Evolutionary conservation across 129 eudicot genomes (phyloP).

Genomic region (Lactuca sativa): DNA sequence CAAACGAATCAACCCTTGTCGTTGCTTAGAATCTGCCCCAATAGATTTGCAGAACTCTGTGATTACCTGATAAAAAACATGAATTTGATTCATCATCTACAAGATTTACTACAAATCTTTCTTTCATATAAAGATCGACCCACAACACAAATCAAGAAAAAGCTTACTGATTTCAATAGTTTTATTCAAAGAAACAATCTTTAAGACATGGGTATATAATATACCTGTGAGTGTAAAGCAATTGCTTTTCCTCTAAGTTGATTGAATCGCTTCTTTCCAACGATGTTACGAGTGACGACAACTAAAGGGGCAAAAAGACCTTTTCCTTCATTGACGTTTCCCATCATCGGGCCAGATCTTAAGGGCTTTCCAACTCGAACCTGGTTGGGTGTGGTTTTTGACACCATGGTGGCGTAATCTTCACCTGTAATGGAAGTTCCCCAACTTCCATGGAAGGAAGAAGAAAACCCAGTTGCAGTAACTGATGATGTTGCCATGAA

Average conservation of each 20-base stretch:
- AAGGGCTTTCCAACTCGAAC: slow-evolving; percentile 52
- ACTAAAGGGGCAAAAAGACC: slow-evolving; percentile 89
- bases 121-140: neutral
- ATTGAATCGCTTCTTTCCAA: slow-evolving; percentile 91
- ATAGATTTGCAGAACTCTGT: slow-evolving; percentile 95
- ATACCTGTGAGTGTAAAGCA: slow-evolving; percentile 98
- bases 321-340: slow-evolving; percentile 88
- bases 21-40: slow-evolving; percentile 92
- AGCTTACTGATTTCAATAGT: neutral
- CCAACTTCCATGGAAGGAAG: slow-evolving; percentile 74
- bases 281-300: slow-evolving; percentile 58
- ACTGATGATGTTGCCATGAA: slow-evolving; percentile 57
- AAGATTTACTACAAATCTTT: no score
- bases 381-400: slow-evolving; percentile 38
- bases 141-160: neutral
- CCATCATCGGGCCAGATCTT: slow-evolving; percentile 65
- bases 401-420: slow-evolving; percentile 43
- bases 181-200: slow-evolving; percentile 6
- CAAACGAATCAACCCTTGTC: slow-evolving; percentile 92
- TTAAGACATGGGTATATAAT: slow-evolving; percentile 16
- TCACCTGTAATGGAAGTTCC: slow-evolving; percentile 62
- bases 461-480: slow-evolving; percentile 49
- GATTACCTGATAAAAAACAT: slow-evolving; percentile 60
- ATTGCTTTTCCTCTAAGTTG: slow-evolving; percentile 98
- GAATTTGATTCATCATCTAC: neutral